A percentile compares a stretch with the other conserved stretches of the same genome.
Conservation (phyloP, 257 asterid genomes). For the Przewalskia tangutica region DNA sequence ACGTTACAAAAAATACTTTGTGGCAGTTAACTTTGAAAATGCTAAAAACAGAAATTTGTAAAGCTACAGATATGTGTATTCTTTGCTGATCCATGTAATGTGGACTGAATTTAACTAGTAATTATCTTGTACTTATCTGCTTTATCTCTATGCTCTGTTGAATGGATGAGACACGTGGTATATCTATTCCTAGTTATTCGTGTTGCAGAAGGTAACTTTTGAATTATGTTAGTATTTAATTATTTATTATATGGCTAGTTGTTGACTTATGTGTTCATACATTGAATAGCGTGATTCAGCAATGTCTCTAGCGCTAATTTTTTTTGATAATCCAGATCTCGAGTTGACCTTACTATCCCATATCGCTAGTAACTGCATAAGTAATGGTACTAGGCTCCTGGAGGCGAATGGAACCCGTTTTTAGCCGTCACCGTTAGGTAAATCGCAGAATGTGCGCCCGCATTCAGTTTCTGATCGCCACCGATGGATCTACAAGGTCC, state of each 20-base stretch:
- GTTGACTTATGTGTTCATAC: not conserved
- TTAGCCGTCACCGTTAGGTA: no score
- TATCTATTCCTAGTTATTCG: not conserved
- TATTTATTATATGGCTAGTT: not conserved
- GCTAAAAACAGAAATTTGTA: not conserved
- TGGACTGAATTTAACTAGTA: not conserved
- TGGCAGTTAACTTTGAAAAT: not conserved
- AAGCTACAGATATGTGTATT: not conserved
- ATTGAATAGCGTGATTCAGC: not conserved
- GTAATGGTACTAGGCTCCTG: no score
- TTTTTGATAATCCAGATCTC: no score
- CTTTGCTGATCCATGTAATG: not conserved
- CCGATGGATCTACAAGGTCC: no score
- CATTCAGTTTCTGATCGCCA: no score
- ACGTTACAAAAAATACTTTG: not conserved
- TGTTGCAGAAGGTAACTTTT: not conserved
- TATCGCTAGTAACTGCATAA: no score
- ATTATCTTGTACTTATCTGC: not conserved
- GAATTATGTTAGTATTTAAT: not conserved
- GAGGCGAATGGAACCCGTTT: no score
- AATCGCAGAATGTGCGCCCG: no score
- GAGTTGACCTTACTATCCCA: no score
- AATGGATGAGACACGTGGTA: not conserved
- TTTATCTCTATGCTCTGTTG: not conserved
- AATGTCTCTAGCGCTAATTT: constrained; percentile 26